Evolutionary conservation across 768 basidiomycete species (phyloP), one percentile per base, ranked within the genome.

Genomic region (Tubosaeta sp.): DNA sequence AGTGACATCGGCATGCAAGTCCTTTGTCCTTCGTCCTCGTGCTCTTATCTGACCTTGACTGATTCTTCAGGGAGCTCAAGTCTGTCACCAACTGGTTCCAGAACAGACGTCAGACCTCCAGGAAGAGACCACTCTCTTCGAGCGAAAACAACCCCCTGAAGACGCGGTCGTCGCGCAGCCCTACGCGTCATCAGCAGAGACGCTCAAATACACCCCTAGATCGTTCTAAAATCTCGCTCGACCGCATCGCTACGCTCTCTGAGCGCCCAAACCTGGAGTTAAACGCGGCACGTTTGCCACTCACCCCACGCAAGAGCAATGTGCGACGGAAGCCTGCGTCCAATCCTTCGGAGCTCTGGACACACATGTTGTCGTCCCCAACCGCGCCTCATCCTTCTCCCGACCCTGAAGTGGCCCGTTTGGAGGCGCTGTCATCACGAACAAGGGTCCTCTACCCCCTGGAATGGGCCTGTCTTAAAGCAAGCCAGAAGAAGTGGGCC

Each of bases 51-150:
- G 43, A 68, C 53, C 17, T 33, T 43, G 10, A 27, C 32, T 16
- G 22, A 44, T 19, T 10, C 31, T 35, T 41, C 27, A 85, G 83
- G 83, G 83, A 84, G 64, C 73, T 78, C 27, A 84, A 82, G 59
- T 83, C 83, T 1, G 82, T 85, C 48, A 85, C 85, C 11, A 85
- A 88, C 46, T 90, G 88, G 88, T 88, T 88, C 64, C 88, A 90
- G 67, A 89, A 90, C 68, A 86, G 80, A 68, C 84, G 87, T 17
- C 85, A 88, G 59, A 84, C 65, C 16, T 59, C 58, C 11, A 59
- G 60, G 48, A 65, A 44, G 45, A 68, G 61, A 52, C 60, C 58
- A 1, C 53, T 29, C 39, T 43, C 56, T 5, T 56, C 39, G 37
- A 62, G 50, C 32, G 69, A 70, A 48, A 70, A 68, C 50, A 35